Conservation (phyloP, 2,329 filamentous ascomycete species). For the Colletotrichum plurivorum region DNA sequence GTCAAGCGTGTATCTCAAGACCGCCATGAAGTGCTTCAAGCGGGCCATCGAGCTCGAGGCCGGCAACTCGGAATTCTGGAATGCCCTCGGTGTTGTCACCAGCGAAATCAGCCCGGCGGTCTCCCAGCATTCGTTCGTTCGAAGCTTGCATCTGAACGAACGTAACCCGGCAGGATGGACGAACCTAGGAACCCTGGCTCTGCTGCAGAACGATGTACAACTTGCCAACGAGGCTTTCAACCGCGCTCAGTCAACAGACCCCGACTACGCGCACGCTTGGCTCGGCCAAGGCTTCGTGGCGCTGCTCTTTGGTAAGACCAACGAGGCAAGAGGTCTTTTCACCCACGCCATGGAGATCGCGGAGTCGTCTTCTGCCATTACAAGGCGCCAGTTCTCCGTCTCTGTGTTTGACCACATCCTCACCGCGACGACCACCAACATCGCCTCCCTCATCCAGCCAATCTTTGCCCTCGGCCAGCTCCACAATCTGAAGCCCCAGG, state of each 20-base stretch:
- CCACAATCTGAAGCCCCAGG: slow-evolving; percentile 76
- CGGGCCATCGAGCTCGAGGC: slow-evolving; percentile 95
- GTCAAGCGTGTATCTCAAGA: slow-evolving; percentile 79
- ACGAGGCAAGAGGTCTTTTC: slow-evolving; percentile 87
- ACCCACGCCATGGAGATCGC: slow-evolving; percentile 96
- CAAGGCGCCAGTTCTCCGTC: slow-evolving; percentile 83
- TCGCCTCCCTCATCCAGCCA: slow-evolving; percentile 82
- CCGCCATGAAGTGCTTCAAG: slow-evolving; percentile 93
- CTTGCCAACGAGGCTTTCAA: slow-evolving; percentile 94
- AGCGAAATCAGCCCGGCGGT: slow-evolving; percentile 88
- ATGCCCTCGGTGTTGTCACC: slow-evolving; percentile 91
- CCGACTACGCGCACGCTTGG: slow-evolving; percentile 95
- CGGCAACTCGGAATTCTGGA: slow-evolving; percentile 97
- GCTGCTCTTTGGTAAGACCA: slow-evolving; percentile 78
- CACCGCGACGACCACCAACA: slow-evolving; percentile 65
- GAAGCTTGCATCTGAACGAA: slow-evolving; percentile 94
- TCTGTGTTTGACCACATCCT: slow-evolving; percentile 88
- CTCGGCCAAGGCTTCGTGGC: slow-evolving; percentile 92
- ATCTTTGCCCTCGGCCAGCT: slow-evolving; percentile 91
- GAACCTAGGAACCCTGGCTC: slow-evolving; percentile 88
- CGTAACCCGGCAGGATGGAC: slow-evolving; percentile 88
- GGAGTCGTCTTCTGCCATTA: slow-evolving; percentile 79
- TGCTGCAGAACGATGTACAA: slow-evolving; percentile 85
- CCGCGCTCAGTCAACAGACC: slow-evolving; percentile 92
- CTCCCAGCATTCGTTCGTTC: slow-evolving; percentile 92